Evolutionary conservation across 2,329 filamentous ascomycete species (phyloP), one percentile per base, ranked within the genome.

Genomic region (Huntiella moniliformis): DNA sequence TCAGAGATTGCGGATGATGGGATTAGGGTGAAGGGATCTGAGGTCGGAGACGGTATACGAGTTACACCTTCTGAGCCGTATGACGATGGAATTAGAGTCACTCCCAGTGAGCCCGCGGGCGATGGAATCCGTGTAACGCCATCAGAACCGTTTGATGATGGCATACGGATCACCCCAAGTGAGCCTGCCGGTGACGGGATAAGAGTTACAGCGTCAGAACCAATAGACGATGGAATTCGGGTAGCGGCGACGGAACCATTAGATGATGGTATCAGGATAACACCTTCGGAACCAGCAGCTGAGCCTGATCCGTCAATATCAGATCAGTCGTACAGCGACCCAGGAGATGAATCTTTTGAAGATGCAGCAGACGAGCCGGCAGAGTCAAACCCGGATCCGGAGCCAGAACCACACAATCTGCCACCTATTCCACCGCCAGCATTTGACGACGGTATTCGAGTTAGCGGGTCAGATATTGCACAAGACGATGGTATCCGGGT

Each of bases 201-300:
- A 7, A 42, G 45, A 28, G 41, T 47, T 16, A 37, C 39, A 12
- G 22, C 45, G 10, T 47, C 42, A 13, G 45, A 47, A 28, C 45
- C 17, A 6, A 50, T 54, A 8, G 55, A 59, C 28, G 57, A 60
- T 38, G 58, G 58, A 0, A 60, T 61, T 16, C 54, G 56, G 5
- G 52, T 47, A 12, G 39, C 13, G 5, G 42, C n/a, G 6, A 40
- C 36, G 11, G 43, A 44, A 15, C 39, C 45, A 15, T 52, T 49
- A 5, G 58, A 64, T 47, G 62, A 67, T 47, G 66, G 65, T 2
- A 67, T 67, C 36, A 60, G 67, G 15, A 61, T 71, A 13, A 62
- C 53, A 7, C 63, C 68, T 2, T 47, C 45, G 15, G 39, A 42
- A 31, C 39, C 45, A 53, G 32, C 61, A 58, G 42, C 6, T 28